Conservation (phyloP, 768 basidiomycete species). For the Rhodotorula kratochvilovae region DNA sequence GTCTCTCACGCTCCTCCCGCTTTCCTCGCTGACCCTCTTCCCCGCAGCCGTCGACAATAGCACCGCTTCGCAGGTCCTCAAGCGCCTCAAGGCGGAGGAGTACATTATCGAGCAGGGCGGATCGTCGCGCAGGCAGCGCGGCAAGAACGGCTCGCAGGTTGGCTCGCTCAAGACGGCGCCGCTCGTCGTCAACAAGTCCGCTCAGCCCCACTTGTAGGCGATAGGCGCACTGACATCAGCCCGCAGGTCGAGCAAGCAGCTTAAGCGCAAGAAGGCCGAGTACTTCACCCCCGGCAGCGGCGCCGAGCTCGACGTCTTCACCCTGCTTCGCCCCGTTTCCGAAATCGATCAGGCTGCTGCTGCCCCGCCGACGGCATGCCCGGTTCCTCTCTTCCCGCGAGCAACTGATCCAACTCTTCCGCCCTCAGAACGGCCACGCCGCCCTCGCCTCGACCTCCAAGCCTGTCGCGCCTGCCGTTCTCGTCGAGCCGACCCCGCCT, state of each 20-base stretch:
- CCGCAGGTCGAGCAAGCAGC: slow-evolving; percentile 13
- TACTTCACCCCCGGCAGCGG: slow-evolving; percentile 33
- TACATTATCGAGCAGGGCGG: slow-evolving; percentile 18
- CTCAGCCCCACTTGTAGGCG: too few relatives aligned
- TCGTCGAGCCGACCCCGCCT: slow-evolving; percentile 12
- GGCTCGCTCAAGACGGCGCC: slow-evolving; percentile 4
- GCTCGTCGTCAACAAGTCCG: slow-evolving; percentile 26
- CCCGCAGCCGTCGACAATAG: slow-evolving; percentile 13
- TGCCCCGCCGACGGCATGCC: not conserved
- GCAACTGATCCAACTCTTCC: not conserved
- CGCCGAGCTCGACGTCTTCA: not conserved
- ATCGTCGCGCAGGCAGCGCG: not conserved
- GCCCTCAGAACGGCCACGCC: not conserved
- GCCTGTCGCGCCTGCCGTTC: not conserved
- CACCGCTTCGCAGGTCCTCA: slow-evolving; percentile 26
- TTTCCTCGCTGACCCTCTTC: too few relatives aligned
- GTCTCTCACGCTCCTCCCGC: not conserved
- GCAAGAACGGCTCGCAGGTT: slow-evolving; percentile 1
- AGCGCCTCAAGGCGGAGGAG: slow-evolving; percentile 21
- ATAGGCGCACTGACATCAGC: too few relatives aligned
- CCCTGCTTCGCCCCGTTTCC: not conserved
- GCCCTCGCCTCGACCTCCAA: not conserved
- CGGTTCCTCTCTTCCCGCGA: not conserved
- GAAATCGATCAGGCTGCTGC: not conserved
- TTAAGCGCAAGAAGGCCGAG: slow-evolving; percentile 15